A percentile compares a stretch with the other conserved stretches of the same genome.
Conservation (phyloP, 805 yeast genomes). For the Kodamaea nitidulidarum region DNA sequence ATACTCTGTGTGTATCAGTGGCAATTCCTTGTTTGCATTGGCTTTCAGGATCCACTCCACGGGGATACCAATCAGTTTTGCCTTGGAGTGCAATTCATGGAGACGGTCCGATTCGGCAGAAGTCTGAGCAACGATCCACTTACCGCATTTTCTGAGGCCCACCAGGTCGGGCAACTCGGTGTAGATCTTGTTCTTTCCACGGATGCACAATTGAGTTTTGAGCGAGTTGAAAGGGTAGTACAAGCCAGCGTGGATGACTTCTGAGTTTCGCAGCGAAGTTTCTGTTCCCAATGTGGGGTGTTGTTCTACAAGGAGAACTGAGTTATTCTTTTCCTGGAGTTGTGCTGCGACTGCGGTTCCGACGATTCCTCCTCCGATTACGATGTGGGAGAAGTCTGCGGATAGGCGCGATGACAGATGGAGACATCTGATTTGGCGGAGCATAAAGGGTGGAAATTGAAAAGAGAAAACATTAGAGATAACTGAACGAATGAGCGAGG, state of each 20-base stretch:
- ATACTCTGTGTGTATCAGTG: slow-evolving; percentile 57
- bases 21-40: slow-evolving; percentile 51
- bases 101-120: slow-evolving; percentile 60
- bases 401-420: slow-evolving; percentile 1
- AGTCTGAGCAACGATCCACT: slow-evolving; percentile 83
- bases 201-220: slow-evolving; percentile 65
- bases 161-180: slow-evolving; percentile 42
- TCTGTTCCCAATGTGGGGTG: slow-evolving; percentile 67
- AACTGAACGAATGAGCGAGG: no score
- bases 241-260: slow-evolving; percentile 88
- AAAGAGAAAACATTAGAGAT: not conserved
- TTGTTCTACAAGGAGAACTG: slow-evolving; percentile 67
- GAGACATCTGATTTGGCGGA: not conserved
- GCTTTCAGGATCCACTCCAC: slow-evolving; percentile 49
- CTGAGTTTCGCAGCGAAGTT: slow-evolving; percentile 86
- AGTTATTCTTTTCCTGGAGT: slow-evolving; percentile 41
- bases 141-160: slow-evolving; percentile 63
- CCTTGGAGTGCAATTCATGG: slow-evolving; percentile 46
- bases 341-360: slow-evolving; percentile 81
- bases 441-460: not conserved
- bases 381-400: slow-evolving; percentile 53
- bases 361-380: slow-evolving; percentile 82
- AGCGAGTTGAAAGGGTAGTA: slow-evolving; percentile 71
- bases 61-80: slow-evolving; percentile 50
- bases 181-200: slow-evolving; percentile 71